phyloP scores from a whole-genome alignment of 257 asterid species.

The Solanum paucissectum region DNA sequence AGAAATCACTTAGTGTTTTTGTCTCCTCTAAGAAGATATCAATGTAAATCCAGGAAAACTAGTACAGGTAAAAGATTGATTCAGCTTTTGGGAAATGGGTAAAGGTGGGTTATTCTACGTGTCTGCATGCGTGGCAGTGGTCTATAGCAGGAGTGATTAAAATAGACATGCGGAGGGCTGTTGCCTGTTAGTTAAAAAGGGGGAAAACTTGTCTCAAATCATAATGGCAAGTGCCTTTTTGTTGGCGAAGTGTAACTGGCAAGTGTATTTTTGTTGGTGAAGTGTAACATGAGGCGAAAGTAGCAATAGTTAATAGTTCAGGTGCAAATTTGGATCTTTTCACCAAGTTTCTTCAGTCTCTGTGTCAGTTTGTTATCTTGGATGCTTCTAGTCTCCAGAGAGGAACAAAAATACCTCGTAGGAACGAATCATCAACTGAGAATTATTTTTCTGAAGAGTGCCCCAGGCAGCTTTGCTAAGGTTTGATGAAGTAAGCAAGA shows the following conservation, averaged over 20 bases:
- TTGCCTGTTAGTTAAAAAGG: background rate
- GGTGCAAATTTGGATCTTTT: background rate
- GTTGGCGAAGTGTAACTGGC: background rate
- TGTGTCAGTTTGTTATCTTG: background rate
- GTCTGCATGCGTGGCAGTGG: background rate
- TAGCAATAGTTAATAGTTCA: background rate
- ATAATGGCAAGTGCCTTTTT: background rate
- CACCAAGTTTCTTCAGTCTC: background rate
- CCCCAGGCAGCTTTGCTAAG: slow-evolving; percentile 99
- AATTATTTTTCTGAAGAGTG: slow-evolving; percentile 82
- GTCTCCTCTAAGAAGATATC: background rate
- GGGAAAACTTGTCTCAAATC: background rate
- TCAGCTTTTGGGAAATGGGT: background rate
- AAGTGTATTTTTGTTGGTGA: background rate
- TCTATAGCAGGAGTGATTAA: background rate
- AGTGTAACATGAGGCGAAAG: background rate
- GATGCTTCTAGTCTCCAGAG: background rate
- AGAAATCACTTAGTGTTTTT: background rate
- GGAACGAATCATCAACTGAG: slow-evolving; percentile 97
- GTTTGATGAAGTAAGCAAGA: slow-evolving; percentile 86
- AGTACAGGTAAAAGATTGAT: background rate
- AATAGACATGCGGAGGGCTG: background rate
- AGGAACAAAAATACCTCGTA: slow-evolving; percentile 48
- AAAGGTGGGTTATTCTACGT: background rate
- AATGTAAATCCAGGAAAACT: background rate